Evolutionary conservation across 2,329 filamentous ascomycete genomes (phyloP), one percentile per base, ranked within the genome.

Genomic region (Paracorniculantispora psalliotae): DNA sequence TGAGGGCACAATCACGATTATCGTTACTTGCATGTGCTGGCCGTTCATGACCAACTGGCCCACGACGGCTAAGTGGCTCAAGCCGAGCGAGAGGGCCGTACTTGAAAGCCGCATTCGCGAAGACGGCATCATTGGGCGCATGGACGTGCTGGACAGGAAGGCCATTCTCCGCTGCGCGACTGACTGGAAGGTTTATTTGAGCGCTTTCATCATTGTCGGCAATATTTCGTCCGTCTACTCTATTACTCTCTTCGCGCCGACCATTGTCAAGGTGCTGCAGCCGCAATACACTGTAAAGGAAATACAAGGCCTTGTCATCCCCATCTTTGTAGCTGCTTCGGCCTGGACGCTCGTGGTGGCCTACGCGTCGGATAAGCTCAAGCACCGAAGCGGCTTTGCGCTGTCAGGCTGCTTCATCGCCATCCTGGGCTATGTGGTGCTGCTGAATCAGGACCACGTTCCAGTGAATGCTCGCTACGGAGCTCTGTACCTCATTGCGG

Each of bases 1-100:
- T 0, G 80, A 83, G 62, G 81, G 81, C 2, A 63, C 75, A 0
- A 54, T 72, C 4, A 59, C 57, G 7, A 25, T 59, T 19, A 51
- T 52, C 30, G 57, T 59, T 8, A 59, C 57, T 12, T 26, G n/a
- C 19, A 1, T 21, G 23, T 59, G 57, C 51, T 59, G 51, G 50
- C 57, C 57, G n/a, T 55, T 55, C 35, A 44, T 59, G 44, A 49
- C 28, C 23, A 25, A 37, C 35, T 59, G 57, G 57, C 57, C 57
- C 8, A 33, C 43, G 19, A 15, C 43, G 12, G 57, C 57, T 12
- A 43, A 37, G 33, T 59, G 57, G 57, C 44, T 59, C 10, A 33
- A 37, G 23, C 10, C 30, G 5, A 6, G 41, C 26, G 57, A 59
- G 44, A 21, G 51, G 17, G 50, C 21, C 21, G 41, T 26, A 2